Percentiles rank a stretch among this genome's conserved stretches.
Conservation (phyloP, 163 green algal genomes). For the Trebouxiophyceae sp. region DNA sequence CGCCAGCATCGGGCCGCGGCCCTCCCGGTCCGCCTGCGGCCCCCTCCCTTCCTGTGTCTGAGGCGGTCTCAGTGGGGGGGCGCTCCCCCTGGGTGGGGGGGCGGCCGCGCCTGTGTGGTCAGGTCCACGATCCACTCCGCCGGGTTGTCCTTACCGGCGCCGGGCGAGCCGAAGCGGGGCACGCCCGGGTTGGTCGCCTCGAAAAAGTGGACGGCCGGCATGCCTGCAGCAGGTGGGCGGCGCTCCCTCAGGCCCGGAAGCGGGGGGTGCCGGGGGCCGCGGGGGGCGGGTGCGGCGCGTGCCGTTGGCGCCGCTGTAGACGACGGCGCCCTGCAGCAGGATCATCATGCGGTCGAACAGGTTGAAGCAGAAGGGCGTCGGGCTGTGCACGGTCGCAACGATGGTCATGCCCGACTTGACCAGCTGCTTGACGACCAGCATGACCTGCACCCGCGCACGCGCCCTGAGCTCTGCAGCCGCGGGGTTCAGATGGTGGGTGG, state of each 20-base stretch:
- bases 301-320: slow-evolving; percentile 57
- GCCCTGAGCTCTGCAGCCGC: no score
- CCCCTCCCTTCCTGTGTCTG: no score
- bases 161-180: not conserved
- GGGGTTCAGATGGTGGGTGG: not conserved
- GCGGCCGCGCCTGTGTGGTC: slow-evolving; percentile 35
- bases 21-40: slow-evolving; percentile 34
- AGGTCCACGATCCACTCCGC: slow-evolving; percentile 59
- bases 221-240: slow-evolving; percentile 1
- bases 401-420: slow-evolving; percentile 61
- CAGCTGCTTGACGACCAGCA: slow-evolving; percentile 65
- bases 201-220: slow-evolving; percentile 3
- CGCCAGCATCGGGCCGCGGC: slow-evolving; percentile 25
- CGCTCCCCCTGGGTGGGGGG: no score
- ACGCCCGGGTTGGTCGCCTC: slow-evolving; percentile 2
- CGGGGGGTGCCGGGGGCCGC: no score
- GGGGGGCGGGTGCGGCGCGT: not conserved
- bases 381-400: slow-evolving; percentile 77
- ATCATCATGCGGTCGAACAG: slow-evolving; percentile 76
- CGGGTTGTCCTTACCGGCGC: not conserved
- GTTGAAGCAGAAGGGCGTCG: slow-evolving; percentile 52
- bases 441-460: slow-evolving; percentile 53
- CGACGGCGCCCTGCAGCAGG: slow-evolving; percentile 53
- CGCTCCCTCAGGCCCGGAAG: not conserved
- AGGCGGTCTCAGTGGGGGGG: no score